Evolutionary conservation across 306 rosid species (phyloP).

Genomic region (Rubus idaeus): DNA sequence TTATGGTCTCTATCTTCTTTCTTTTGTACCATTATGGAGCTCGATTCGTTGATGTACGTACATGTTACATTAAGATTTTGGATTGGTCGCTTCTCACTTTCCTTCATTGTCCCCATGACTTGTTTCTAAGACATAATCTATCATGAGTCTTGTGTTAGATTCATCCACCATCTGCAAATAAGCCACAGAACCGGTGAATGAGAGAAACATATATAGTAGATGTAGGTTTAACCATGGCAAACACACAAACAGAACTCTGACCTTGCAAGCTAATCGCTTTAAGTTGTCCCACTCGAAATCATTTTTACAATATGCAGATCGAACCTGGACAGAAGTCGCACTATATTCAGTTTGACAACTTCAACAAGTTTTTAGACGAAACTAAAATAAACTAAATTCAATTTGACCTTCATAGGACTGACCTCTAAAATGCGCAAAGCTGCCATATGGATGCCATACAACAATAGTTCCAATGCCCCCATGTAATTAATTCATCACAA

Average conservation of each 20-base stretch:
- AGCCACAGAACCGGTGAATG: constrained; percentile 7
- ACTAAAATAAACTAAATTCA: not conserved
- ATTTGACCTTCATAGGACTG: constrained; percentile 17
- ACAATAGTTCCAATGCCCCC: not conserved
- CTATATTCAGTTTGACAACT: constrained; percentile 8
- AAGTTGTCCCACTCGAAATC: constrained; percentile 95
- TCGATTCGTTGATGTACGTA: not conserved
- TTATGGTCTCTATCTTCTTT: not conserved
- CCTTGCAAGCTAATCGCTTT: constrained; percentile 66
- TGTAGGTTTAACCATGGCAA: not conserved
- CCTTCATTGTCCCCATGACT: constrained; percentile 50
- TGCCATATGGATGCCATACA: constrained; percentile 40
- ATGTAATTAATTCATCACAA: not conserved
- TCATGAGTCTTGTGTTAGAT: constrained; percentile 77
- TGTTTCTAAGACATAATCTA: constrained; percentile 72
- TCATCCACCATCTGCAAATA: constrained; percentile 65
- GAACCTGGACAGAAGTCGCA: constrained; percentile 48
- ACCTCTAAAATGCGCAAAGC: constrained; percentile 93
- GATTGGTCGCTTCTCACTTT: constrained; percentile 37
- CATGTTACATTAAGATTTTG: not conserved
- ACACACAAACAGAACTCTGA: constrained; percentile 10
- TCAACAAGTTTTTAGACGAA: not conserved
- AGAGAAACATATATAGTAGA: not conserved
- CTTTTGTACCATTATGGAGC: not conserved
- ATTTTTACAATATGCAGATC: constrained; percentile 80